Percentiles rank a stretch among this genome's conserved stretches.
Evolutionary conservation across 2,329 filamentous ascomycete species (phyloP).

Genomic region (Tolypocladium sp.): DNA sequence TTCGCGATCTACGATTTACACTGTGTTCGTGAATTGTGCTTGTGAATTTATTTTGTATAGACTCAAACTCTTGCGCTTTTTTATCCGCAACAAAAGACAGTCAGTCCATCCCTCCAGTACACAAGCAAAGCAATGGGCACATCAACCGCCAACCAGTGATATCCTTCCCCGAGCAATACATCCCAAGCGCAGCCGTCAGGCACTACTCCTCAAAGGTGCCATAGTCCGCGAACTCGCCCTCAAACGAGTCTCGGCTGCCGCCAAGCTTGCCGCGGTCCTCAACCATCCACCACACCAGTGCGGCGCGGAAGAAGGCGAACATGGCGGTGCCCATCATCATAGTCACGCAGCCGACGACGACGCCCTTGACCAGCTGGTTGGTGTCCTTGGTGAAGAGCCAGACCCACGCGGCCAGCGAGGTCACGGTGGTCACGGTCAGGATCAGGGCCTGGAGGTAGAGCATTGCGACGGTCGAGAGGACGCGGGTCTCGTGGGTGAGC

Average conservation of each 20-base stretch:
- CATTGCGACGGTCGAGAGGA: slow-evolving; percentile 14
- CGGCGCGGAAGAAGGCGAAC: slow-evolving; percentile 18
- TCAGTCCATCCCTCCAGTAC: no score
- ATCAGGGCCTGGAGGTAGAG: slow-evolving; percentile 18
- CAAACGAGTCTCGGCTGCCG: not conserved
- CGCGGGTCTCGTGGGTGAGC: slow-evolving; percentile 14
- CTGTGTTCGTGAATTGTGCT: no score
- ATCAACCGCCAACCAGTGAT: no score
- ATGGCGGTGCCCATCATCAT: slow-evolving; percentile 17
- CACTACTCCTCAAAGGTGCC: no score
- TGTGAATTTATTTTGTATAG: not conserved
- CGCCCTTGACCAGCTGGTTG: slow-evolving; percentile 12
- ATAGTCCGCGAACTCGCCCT: not conserved
- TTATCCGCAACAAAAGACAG: no score
- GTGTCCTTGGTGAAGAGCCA: slow-evolving; percentile 12
- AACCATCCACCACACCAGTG: slow-evolving; percentile 16
- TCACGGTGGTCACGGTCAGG: slow-evolving; percentile 10
- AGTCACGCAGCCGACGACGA: slow-evolving; percentile 15
- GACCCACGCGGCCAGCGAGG: slow-evolving; percentile 11
- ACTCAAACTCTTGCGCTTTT: no score
- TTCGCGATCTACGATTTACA: no score
- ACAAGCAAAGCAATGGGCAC: no score
- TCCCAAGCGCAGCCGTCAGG: no score
- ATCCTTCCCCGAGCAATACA: no score
- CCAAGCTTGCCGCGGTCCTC: slow-evolving; percentile 1